phyloP scores from a whole-genome alignment of 2,329 filamentous ascomycete genomes.

The Diaporthe humulicola region DNA sequence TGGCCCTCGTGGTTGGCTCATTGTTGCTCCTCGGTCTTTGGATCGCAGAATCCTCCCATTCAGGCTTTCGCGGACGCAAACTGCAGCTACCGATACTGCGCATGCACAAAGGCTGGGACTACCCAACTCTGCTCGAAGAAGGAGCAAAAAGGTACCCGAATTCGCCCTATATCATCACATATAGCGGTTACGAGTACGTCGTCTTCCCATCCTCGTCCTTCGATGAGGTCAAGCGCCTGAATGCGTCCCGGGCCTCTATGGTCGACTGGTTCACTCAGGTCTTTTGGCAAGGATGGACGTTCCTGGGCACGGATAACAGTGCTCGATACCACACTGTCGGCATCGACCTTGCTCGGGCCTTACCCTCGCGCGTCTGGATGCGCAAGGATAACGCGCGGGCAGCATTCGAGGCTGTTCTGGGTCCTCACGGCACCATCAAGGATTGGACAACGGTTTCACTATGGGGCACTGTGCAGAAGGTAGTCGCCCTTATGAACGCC shows the following conservation, averaged over 20 bases:
- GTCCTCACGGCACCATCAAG: neutral
- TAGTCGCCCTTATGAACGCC: conserved; percentile 38
- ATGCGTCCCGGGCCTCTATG: conserved; percentile 33
- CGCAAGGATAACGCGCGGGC: conserved; percentile 29
- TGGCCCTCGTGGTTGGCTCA: no score
- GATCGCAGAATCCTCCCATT: no score
- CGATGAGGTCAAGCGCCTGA: conserved; percentile 40
- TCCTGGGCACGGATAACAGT: conserved; percentile 39
- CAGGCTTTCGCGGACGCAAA: neutral
- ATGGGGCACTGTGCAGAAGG: conserved; percentile 36
- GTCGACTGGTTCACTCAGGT: conserved; percentile 36
- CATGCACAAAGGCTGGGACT: conserved; percentile 38
- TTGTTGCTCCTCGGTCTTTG: no score
- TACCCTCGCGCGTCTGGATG: conserved; percentile 35
- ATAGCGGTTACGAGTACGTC: conserved; percentile 38
- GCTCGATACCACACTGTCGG: conserved; percentile 33
- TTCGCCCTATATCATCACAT: conserved; percentile 39
- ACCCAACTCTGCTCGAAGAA: conserved; percentile 31
- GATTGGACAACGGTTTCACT: conserved; percentile 38
- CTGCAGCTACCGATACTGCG: conserved; percentile 28
- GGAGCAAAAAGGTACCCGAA: conserved; percentile 37
- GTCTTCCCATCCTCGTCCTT: conserved; percentile 39
- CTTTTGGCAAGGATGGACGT: conserved; percentile 37
- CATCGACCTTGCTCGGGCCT: conserved; percentile 39
- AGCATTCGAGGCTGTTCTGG: conserved; percentile 31